A percentile compares a stretch with the other conserved stretches of the same genome.
Conservation (phyloP, 495 filamentous ascomycete species). For the Penicillium parvum region DNA sequence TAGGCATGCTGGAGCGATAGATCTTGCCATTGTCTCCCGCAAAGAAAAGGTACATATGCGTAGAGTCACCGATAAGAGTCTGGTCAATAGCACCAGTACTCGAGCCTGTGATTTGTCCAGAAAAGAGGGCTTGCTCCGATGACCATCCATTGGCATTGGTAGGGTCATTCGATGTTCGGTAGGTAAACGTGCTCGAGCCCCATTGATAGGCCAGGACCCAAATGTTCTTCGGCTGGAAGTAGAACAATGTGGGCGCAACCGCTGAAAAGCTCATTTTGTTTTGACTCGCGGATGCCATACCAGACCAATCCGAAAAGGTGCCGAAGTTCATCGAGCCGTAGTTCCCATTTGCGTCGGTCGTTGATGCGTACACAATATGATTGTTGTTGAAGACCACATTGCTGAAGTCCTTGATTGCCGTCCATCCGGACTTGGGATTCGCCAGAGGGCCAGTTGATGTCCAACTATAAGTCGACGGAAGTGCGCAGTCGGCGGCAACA, state of each 20-base stretch:
- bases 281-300: conserved; percentile 51
- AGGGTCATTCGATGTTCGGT: conserved; percentile 53
- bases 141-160: conserved; percentile 55
- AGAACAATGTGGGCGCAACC: conserved; percentile 58
- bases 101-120: conserved; percentile 46
- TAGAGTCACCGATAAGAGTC: conserved; percentile 54
- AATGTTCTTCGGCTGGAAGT: conserved; percentile 53
- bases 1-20: conserved; percentile 55
- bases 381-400: conserved; percentile 47
- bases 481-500: conserved; percentile 36
- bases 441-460: conserved; percentile 46
- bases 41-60: conserved; percentile 60
- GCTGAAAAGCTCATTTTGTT: conserved; percentile 41
- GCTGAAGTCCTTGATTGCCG: conserved; percentile 56
- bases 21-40: conserved; percentile 60
- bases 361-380: conserved; percentile 51
- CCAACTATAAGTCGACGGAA: conserved; percentile 54
- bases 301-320: conserved; percentile 50
- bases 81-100: conserved; percentile 52
- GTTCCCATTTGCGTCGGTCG: conserved; percentile 30
- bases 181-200: conserved; percentile 53
- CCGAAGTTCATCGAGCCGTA: conserved; percentile 58
- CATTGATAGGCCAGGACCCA: conserved; percentile 61
- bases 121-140: conserved; percentile 46
- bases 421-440: conserved; percentile 45